Base-by-base conservation (phyloP, 1,284 basidiomycete genomes). In the Trichosporon coremiiforme region DNA sequence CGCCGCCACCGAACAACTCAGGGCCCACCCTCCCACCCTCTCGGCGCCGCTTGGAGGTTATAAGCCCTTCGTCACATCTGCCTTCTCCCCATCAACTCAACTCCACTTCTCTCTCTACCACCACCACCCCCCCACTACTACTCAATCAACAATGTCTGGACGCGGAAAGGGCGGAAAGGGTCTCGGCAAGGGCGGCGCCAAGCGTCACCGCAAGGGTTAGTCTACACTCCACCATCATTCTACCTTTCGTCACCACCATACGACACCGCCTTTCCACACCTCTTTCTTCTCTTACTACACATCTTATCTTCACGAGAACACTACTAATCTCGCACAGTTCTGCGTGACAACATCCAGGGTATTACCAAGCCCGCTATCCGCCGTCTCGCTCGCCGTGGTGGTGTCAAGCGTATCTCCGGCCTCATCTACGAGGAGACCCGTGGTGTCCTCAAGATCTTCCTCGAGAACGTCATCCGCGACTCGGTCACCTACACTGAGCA, bases 401-500 rank as follows among this genome's bases (percentile, higher is more conserved):
- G n/a, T n/a, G n/a, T n/a, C n/a, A n/a, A n/a, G n/a, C n/a, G n/a
- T n/a, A n/a, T n/a, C n/a, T n/a, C n/a, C n/a, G n/a, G n/a, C n/a
- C n/a, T n/a, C n/a, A n/a, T n/a, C n/a, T n/a, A n/a, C n/a, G n/a
- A n/a, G n/a, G n/a, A n/a, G n/a, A n/a, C n/a, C n/a, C n/a, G n/a
- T n/a, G n/a, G n/a, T n/a, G n/a, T n/a, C n/a, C 87, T 93, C 79
- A 91, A 90, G 85, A 89, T 90, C 80, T 90, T 90, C 86, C 78
- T 83, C 66, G 82, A 84, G 78, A 80, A 81, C 88, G 91, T 94
- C 82, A 94, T 95, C 80, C 90, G 91, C 76, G 93, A 93, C 85
- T 90, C 90, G 57, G 90, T 93, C 81, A 90, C 89, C 74, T 95
- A 95, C 89, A 94, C 92, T 74, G 93, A 95, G 84, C 93, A 95